Evolutionary conservation across 768 basidiomycete species (phyloP), one percentile per base, ranked within the genome.

Genomic region (Tulasnella sp.): DNA sequence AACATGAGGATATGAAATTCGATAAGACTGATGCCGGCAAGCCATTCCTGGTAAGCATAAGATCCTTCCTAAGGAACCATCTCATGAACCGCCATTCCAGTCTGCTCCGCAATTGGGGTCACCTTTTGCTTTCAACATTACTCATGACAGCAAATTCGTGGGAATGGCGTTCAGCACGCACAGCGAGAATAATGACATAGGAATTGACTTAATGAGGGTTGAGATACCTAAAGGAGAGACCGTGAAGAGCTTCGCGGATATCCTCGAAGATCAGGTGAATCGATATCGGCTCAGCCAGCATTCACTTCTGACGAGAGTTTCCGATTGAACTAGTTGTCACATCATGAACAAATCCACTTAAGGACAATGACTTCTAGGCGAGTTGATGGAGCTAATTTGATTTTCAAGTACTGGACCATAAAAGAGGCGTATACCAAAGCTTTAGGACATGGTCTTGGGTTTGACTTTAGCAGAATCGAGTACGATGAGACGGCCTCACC

Each of bases 361-460:
- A 45, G 24, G 34, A 20, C 15, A 31, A 69, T 8, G 59, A 72
- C 5, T 63, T 75, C 24, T 61, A 65, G 6, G 76, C 80, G 54
- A 27, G 27, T 7, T 35, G 48, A 8, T 22, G 41, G n/a, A 29
- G 27, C 52, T 3, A 39, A 56, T 12, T 39, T 69, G 13, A 83
- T 90, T 63, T 86, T 82, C 60, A 80, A 80, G 72, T 75, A 87
- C 56, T 91, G 88, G 88, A 89, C 89, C 5, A 65, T 86, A 62
- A 92, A 92, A 65, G 88, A 92, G 63, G 87, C 89, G 3, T 90
- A 89, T 63, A 87, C 84, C 5, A 92, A 91, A 66, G 84, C 86
- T 2, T 71, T 90, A 29, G 89, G 89, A 0, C 61, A 82, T 29
- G 88, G 88, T 0, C 73, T 91, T 12, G 81, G 85, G 1, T 88